Percentiles rank a stretch among this genome's conserved stretches.
These are phyloP conservation scores for Trichosporon sp. DNA, from an alignment of 1,284 basidiomycete genomes.

Conservation along the genomic window DNA sequence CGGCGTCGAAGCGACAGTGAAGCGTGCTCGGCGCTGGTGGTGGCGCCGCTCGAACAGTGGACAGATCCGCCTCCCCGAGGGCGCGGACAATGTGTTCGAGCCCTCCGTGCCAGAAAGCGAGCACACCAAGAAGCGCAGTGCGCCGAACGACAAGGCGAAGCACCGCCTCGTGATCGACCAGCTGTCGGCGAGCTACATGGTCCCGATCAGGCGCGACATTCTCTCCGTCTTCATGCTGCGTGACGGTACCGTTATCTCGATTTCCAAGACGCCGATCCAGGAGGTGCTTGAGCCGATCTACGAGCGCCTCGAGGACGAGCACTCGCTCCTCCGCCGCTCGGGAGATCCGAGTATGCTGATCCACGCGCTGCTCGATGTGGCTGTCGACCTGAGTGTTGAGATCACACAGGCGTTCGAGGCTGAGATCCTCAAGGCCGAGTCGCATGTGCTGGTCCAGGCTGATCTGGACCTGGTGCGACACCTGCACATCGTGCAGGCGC, in stretches of 20 bases:
- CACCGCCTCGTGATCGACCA: conserved; percentile 44
- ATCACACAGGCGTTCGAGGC: conserved; percentile 46
- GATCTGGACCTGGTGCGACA: conserved; percentile 47
- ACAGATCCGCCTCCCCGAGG: conserved; percentile 36
- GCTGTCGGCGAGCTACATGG: conserved; percentile 46
- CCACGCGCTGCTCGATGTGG: conserved; percentile 46
- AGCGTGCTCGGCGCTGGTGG: conserved; percentile 8
- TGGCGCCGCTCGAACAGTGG: neutral
- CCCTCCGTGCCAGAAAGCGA: conserved; percentile 22
- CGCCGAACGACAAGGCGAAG: conserved; percentile 24
- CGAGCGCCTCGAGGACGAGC: conserved; percentile 40
- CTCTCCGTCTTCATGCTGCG: conserved; percentile 45
- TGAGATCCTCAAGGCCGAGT: conserved; percentile 46
- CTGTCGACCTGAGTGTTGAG: conserved; percentile 42
- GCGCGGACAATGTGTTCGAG: conserved; percentile 46
- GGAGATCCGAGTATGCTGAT: conserved; percentile 47
- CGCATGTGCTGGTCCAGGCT: conserved; percentile 43
- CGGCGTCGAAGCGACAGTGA: neutral
- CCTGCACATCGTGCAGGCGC: conserved; percentile 46
- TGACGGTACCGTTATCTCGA: conserved; percentile 45
- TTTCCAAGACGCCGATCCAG: conserved; percentile 31
- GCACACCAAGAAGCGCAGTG: conserved; percentile 1
- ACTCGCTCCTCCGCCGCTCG: conserved; percentile 40
- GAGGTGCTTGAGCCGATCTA: conserved; percentile 46
- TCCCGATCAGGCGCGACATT: conserved; percentile 43